A percentile compares a stretch with the other conserved stretches of the same genome.
Evolutionary conservation across 75 land plant species (phyloP).

Genomic region (Cryptomeria japonica): DNA sequence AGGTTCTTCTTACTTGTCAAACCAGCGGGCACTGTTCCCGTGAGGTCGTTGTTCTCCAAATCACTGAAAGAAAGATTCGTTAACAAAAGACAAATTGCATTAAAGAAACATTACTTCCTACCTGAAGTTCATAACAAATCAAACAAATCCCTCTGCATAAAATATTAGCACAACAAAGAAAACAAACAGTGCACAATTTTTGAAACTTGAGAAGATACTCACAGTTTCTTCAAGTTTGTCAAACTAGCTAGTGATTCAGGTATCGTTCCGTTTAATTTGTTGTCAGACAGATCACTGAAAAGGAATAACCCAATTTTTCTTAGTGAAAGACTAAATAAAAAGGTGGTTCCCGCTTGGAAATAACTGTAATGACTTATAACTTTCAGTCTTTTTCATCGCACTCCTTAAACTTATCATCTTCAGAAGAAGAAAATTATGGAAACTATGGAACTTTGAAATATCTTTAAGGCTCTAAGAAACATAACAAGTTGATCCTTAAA

Average conservation of each 20-base stretch:
- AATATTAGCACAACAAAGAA: background rate
- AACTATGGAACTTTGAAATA: too few species aligned
- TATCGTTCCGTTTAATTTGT: conserved; percentile 25
- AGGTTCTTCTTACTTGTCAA: conserved; percentile 13
- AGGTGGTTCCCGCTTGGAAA: too few species aligned
- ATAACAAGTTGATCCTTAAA: too few species aligned
- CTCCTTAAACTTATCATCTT: too few species aligned
- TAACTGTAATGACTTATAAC: too few species aligned
- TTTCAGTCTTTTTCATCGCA: too few species aligned
- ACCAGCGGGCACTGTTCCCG: conserved; percentile 17
- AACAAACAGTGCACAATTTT: background rate
- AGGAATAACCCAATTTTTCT: background rate
- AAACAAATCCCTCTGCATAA: background rate
- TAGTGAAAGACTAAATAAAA: too few species aligned
- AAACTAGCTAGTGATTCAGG: conserved; percentile 24
- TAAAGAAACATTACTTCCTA: too few species aligned
- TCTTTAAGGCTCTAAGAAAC: too few species aligned
- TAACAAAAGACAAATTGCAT: too few species aligned
- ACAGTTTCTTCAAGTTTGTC: conserved; percentile 9
- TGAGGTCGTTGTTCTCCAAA: conserved; percentile 18
- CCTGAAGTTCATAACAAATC: too few species aligned
- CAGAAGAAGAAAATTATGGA: too few species aligned
- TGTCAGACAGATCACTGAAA: conserved; percentile 33
- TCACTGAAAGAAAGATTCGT: conserved; percentile 3
- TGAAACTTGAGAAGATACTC: background rate